Evolutionary conservation across 2,329 filamentous ascomycete genomes (phyloP).

Genomic region (Colletotrichum filicis): DNA sequence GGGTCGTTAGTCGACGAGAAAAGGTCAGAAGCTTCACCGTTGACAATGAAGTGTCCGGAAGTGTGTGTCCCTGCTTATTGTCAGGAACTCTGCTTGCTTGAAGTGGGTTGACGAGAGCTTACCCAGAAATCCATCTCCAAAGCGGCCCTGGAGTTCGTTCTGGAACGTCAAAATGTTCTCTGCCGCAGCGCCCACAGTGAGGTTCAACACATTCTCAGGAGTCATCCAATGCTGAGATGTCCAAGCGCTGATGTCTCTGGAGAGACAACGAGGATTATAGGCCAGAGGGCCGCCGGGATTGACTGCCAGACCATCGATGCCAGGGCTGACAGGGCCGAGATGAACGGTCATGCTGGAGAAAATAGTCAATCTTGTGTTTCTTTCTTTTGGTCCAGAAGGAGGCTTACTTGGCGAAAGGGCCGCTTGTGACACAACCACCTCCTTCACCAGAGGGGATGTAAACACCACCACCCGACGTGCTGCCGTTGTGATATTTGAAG

Average conservation of each 20-base stretch:
- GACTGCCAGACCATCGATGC: slow-evolving; percentile 31
- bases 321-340: slow-evolving; percentile 42
- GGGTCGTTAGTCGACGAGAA: slow-evolving; percentile 40
- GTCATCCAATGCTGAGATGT: slow-evolving; percentile 37
- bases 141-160: slow-evolving; percentile 44
- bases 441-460: slow-evolving; percentile 47
- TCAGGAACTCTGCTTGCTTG: not conserved
- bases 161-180: slow-evolving; percentile 47
- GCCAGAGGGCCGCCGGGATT: slow-evolving; percentile 36
- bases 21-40: slow-evolving; percentile 42
- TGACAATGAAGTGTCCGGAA: slow-evolving; percentile 43
- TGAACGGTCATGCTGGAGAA: slow-evolving; percentile 39
- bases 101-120: slow-evolving; percentile 12
- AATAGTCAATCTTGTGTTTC: not conserved
- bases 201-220: slow-evolving; percentile 36
- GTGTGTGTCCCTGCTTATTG: slow-evolving; percentile 19
- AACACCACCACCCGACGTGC: slow-evolving; percentile 38
- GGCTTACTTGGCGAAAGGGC: slow-evolving; percentile 60
- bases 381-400: not conserved
- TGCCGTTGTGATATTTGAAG: slow-evolving; percentile 44
- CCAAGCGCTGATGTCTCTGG: slow-evolving; percentile 40
- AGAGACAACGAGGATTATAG: slow-evolving; percentile 46
- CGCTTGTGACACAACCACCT: slow-evolving; percentile 56
- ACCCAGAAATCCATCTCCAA: slow-evolving; percentile 41
- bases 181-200: slow-evolving; percentile 36